A percentile compares a stretch with the other conserved stretches of the same genome.
Conservation (phyloP, 768 basidiomycete genomes). For the Tubosaeta sp. region DNA sequence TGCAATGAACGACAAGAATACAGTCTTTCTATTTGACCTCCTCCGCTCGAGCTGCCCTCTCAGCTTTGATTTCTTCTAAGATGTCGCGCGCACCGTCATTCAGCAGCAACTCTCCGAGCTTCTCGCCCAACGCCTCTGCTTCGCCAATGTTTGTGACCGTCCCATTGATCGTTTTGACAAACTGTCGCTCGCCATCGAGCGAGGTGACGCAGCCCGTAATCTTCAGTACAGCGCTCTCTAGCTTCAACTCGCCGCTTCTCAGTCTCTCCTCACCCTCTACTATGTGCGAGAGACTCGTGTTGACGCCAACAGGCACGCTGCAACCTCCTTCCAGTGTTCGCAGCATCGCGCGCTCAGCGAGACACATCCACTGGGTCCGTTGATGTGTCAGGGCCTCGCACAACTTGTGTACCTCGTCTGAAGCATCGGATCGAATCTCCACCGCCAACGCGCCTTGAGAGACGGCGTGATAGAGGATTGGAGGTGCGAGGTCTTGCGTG, state of each 20-base stretch:
- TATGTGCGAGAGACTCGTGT: slow-evolving; percentile 41
- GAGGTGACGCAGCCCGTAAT: slow-evolving; percentile 84
- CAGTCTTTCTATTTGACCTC: slow-evolving; percentile 34
- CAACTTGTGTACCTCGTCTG: slow-evolving; percentile 51
- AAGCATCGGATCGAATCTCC: slow-evolving; percentile 73
- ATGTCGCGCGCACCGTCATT: slow-evolving; percentile 73
- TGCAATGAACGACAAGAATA: background rate
- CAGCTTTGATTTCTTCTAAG: slow-evolving; percentile 75
- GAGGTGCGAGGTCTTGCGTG: slow-evolving; percentile 68
- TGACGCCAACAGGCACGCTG: slow-evolving; percentile 91
- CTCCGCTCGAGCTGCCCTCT: slow-evolving; percentile 48
- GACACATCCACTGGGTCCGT: slow-evolving; percentile 70
- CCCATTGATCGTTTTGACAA: slow-evolving; percentile 57
- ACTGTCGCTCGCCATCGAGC: slow-evolving; percentile 67
- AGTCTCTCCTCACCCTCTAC: slow-evolving; percentile 29
- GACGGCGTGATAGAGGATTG: slow-evolving; percentile 81
- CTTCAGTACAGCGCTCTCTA: slow-evolving; percentile 42
- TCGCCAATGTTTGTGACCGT: slow-evolving; percentile 50
- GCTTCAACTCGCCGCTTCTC: slow-evolving; percentile 28
- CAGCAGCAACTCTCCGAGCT: slow-evolving; percentile 61
- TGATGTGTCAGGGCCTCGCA: slow-evolving; percentile 70
- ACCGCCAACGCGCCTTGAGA: slow-evolving; percentile 91
- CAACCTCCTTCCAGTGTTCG: slow-evolving; percentile 95
- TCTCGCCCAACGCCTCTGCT: slow-evolving; percentile 65
- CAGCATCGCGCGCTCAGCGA: slow-evolving; percentile 84